phyloP scores from a whole-genome alignment of 768 basidiomycete species.

The Leucocoprinus sp. region DNA sequence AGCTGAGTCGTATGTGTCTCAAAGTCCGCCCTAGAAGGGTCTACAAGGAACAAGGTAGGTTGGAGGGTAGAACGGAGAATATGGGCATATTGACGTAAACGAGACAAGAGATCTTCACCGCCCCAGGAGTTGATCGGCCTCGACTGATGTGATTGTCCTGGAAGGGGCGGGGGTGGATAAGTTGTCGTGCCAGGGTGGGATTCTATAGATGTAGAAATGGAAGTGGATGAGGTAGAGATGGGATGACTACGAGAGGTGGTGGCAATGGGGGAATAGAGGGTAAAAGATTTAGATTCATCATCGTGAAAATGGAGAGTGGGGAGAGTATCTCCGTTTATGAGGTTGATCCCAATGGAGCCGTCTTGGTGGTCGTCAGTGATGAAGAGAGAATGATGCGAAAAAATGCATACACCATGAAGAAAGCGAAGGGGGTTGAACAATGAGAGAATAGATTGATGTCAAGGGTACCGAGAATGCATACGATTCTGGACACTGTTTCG shows the following conservation, averaged over 20 bases:
- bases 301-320: constrained; percentile 95
- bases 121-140: constrained; percentile 62
- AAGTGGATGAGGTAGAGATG: constrained; percentile 12
- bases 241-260: constrained; percentile 21
- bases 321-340: constrained; percentile 76
- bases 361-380: constrained; percentile 35
- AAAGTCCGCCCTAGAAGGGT: constrained; percentile 88
- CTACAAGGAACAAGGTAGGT: constrained; percentile 79
- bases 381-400: neutral
- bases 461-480: constrained; percentile 95
- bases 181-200: constrained; percentile 31
- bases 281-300: constrained; percentile 84
- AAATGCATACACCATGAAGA: constrained; percentile 68
- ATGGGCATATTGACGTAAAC: constrained; percentile 69
- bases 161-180: constrained; percentile 56
- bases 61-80: constrained; percentile 83
- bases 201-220: neutral
- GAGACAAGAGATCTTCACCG: constrained; percentile 76
- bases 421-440: constrained; percentile 76
- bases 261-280: constrained; percentile 37
- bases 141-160: constrained; percentile 33
- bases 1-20: constrained; percentile 82
- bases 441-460: constrained; percentile 81
- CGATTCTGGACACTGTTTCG: constrained; percentile 75
- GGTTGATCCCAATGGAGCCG: constrained; percentile 83